phyloP scores from a whole-genome alignment of 129 eudicot species.

The Pittosporum tobira region DNA sequence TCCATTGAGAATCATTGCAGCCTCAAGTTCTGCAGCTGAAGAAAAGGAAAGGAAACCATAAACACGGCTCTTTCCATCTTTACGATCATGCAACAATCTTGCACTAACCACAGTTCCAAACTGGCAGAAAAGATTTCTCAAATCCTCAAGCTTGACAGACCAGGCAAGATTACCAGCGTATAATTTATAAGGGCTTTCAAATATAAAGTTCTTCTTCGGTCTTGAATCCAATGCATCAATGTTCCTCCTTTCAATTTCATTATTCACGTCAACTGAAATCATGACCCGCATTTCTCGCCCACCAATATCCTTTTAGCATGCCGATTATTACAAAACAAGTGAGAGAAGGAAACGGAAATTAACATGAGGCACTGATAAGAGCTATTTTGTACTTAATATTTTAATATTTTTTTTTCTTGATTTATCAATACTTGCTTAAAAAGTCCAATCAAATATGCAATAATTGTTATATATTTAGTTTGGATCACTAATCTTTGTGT shows the following conservation, averaged over 20 bases:
- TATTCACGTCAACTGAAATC: constrained; percentile 28
- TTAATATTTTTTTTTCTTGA: too few species aligned
- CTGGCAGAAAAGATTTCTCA: constrained; percentile 31
- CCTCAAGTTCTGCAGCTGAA: constrained; percentile 31
- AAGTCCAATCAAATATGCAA: too few species aligned
- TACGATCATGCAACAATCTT: constrained; percentile 36
- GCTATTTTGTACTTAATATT: too few species aligned
- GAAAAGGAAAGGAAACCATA: constrained; percentile 44
- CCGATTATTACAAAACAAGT: neutral
- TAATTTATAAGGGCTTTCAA: constrained; percentile 33
- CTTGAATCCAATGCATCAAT: constrained; percentile 21
- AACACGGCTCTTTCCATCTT: constrained; percentile 38
- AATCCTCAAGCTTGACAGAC: constrained; percentile 38
- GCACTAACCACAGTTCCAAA: constrained; percentile 44
- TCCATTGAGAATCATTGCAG: constrained; percentile 39
- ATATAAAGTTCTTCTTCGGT: constrained; percentile 27
- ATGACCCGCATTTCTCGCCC: constrained; percentile 49
- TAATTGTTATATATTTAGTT: too few species aligned
- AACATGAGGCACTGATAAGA: too few species aligned
- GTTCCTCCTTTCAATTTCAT: constrained; percentile 19
- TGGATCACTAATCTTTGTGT: too few species aligned
- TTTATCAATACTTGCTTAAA: too few species aligned
- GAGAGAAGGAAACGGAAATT: neutral
- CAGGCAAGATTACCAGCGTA: constrained; percentile 45
- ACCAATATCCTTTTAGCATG: constrained; percentile 36